Evolutionary conservation across 768 basidiomycete genomes (phyloP).

Genomic region (Amanita subjunquillea): DNA sequence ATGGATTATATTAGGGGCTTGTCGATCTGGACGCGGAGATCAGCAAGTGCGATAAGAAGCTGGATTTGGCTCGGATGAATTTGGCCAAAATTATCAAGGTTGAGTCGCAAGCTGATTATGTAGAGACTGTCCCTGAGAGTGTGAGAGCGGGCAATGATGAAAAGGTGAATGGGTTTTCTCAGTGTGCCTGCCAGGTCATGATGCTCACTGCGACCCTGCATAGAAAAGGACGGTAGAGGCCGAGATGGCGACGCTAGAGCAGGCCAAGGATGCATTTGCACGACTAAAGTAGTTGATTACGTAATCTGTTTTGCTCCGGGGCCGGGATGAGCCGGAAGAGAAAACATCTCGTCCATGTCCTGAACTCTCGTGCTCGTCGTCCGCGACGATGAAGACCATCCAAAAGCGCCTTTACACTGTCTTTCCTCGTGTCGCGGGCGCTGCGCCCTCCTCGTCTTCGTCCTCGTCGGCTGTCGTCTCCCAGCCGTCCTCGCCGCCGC

Average conservation of each 20-base stretch:
- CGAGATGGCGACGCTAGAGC: slow-evolving; percentile 29
- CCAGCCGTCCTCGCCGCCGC: slow-evolving; percentile 15
- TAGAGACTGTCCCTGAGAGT: slow-evolving; percentile 66
- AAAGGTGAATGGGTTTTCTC: slow-evolving; percentile 44
- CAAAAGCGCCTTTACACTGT: slow-evolving; percentile 42
- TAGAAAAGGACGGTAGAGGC: slow-evolving; percentile 72
- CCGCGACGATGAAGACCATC: slow-evolving; percentile 31
- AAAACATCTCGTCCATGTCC: background rate
- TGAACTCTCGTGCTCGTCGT: background rate
- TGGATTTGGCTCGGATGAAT: slow-evolving; percentile 57
- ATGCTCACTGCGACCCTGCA: background rate
- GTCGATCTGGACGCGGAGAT: slow-evolving; percentile 87
- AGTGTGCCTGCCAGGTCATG: slow-evolving; percentile 3
- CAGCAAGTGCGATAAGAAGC: slow-evolving; percentile 84
- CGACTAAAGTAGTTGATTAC: slow-evolving; percentile 8
- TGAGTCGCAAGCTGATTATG: slow-evolving; percentile 67
- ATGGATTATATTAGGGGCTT: slow-evolving; percentile 49
- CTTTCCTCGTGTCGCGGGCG: slow-evolving; percentile 18
- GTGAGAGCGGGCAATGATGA: slow-evolving; percentile 71
- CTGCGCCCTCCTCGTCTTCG: background rate
- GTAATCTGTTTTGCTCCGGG: background rate
- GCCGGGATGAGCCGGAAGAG: slow-evolving; percentile 1
- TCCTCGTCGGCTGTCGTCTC: background rate
- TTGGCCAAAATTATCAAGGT: slow-evolving; percentile 71
- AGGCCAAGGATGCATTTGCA: slow-evolving; percentile 8